Evolutionary conservation across 192 early-diverging fungal species (phyloP).

Genomic region (Lobosporangium transversale): DNA sequence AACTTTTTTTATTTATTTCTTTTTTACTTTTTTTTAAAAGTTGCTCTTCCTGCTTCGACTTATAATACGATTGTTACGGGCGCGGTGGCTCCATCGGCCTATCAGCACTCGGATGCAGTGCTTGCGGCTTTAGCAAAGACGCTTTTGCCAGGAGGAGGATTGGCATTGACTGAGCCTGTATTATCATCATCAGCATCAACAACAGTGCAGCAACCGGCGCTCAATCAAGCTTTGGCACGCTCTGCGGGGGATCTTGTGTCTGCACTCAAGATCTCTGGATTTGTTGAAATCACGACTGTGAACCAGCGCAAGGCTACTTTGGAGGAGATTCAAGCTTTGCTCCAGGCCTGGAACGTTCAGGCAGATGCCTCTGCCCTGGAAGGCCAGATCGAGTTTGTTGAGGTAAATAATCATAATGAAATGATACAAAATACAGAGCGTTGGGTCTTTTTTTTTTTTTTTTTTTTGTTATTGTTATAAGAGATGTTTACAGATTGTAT

Average conservation of each 20-base stretch:
- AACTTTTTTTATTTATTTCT: constrained; percentile 47
- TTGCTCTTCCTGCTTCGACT: constrained; percentile 60
- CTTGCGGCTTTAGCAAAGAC: constrained; percentile 71
- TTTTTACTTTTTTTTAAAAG: constrained; percentile 45
- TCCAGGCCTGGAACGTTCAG: constrained; percentile 68
- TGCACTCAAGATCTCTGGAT: constrained; percentile 85
- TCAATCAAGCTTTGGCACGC: constrained; percentile 65
- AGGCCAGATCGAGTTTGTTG: constrained; percentile 52
- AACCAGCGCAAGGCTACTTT: constrained; percentile 53
- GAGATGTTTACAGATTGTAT: background rate
- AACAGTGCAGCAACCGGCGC: constrained; percentile 50
- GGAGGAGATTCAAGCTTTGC: constrained; percentile 54
- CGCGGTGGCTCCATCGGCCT: constrained; percentile 61
- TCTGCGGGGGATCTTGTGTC: constrained; percentile 65
- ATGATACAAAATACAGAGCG: too few species aligned
- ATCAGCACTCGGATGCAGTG: constrained; percentile 69
- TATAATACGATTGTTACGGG: constrained; percentile 73
- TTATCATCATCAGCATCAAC: constrained; percentile 43
- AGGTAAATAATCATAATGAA: constrained; percentile 47
- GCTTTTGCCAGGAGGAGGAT: constrained; percentile 72
- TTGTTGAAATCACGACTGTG: constrained; percentile 71
- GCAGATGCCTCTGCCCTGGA: constrained; percentile 54
- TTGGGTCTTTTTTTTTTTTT: too few species aligned
- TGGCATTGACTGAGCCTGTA: constrained; percentile 78
- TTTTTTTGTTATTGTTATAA: background rate